These are phyloP conservation scores for Emericellopsis terricola DNA, from an alignment of 495 filamentous ascomycete species.

Conservation along the genomic window DNA sequence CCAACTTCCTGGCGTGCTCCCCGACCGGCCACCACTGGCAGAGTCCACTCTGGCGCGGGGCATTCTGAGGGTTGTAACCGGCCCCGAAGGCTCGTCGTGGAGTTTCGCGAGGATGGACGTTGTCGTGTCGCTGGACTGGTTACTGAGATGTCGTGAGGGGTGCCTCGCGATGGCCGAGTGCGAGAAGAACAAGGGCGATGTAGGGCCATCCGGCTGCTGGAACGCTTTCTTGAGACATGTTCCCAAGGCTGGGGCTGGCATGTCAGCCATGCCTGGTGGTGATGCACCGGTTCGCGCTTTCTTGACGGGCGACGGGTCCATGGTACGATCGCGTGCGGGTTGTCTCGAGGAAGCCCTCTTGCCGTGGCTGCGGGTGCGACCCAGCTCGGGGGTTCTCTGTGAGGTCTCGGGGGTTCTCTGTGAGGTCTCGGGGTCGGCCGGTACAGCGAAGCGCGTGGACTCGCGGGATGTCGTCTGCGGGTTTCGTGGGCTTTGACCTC, in stretches of 20 bases:
- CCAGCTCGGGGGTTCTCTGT: too few relatives aligned
- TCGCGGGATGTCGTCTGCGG: too few relatives aligned
- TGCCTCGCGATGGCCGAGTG: conserved; percentile 10
- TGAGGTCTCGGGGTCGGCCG: too few relatives aligned
- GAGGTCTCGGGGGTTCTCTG: too few relatives aligned
- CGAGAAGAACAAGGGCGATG: conserved; percentile 42
- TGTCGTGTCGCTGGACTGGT: conserved; percentile 29
- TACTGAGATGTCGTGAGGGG: conserved; percentile 22
- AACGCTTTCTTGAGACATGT: background rate
- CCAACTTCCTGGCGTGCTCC: conserved; percentile 28
- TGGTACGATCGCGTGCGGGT: background rate
- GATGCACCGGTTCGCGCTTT: conserved; percentile 2
- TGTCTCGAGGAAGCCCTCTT: background rate
- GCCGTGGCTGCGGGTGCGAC: too few relatives aligned
- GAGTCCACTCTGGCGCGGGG: conserved; percentile 37
- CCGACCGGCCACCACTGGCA: conserved; percentile 26
- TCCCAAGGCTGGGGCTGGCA: conserved; percentile 3
- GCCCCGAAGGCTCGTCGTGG: conserved; percentile 24
- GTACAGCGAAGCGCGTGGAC: too few relatives aligned
- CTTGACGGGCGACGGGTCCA: conserved; percentile 1
- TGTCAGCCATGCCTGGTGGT: background rate
- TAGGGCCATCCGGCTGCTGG: conserved; percentile 1
- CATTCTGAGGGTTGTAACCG: conserved; percentile 43
- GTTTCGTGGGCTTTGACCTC: too few relatives aligned
- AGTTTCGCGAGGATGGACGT: conserved; percentile 40